Evolutionary conservation across 371 early-diverging fungal genomes (phyloP), one percentile per base, ranked within the genome.

Genomic region (Lichtheimia ornata): DNA sequence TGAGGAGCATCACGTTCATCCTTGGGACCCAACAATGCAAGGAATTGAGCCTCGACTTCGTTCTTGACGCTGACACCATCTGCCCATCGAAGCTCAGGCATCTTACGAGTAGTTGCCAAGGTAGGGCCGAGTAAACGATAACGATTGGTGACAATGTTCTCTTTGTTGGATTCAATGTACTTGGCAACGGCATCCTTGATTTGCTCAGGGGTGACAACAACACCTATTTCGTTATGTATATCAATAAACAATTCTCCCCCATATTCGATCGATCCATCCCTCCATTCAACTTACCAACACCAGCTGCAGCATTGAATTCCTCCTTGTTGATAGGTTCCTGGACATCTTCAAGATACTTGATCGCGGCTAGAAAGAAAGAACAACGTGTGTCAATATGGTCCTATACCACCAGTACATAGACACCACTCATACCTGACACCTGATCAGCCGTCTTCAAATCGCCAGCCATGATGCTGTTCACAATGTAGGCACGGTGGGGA

Each of bases 1-100:
- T 81, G 84, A 18, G 87, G 79, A 45, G 84, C 84, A 75, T 97
- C 97, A 51, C 97, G 88, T 73, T 96, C 97, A 71, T 97, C 97
- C 75, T 95, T 96, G 61, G 97, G 96, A 17, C 98, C 98, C 44
- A 97, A 76, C 9, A 90, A 63, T n/a, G 86, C 88, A 28, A 90
- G 73, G 44, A 93, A 81, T 81, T 93, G 90, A 18, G 83, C 85
- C 54, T 98, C 98, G 5, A 97, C 75, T 70, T 88, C 90, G 57
- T 84, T 83, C 81, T 98, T 98, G 43, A 97, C 87, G 30, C 80
- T 76, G 60, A 84, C 87, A 56, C 94, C 85, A 62, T 93, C 91
- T 22, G 97, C 98, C 98, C 98, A 98, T 61, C 86, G 85, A 55
- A 97, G 79, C 44, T 77, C 81, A 12, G 86, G 78, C 11, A 83